A percentile compares a stretch with the other conserved stretches of the same genome.
Conservation (phyloP, 1,284 basidiomycete species). For the Ustilago xerochloae region DNA sequence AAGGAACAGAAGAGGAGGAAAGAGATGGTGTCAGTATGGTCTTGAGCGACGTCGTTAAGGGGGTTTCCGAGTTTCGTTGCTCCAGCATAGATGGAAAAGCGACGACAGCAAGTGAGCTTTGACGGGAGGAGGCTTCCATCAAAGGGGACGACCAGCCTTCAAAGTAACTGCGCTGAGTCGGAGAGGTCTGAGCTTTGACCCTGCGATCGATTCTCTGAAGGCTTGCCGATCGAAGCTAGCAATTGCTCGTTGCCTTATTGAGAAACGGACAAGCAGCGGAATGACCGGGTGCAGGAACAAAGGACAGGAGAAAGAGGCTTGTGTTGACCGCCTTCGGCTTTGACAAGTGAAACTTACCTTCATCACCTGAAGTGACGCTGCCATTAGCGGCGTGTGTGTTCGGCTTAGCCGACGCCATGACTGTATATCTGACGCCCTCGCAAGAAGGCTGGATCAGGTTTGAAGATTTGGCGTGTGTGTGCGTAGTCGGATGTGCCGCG, state of each 20-base stretch:
- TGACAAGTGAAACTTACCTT: conserved; percentile 17
- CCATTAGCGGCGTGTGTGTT: conserved; percentile 20
- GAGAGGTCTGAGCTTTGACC: not conserved
- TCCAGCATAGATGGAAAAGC: too few species aligned
- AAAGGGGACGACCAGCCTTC: not conserved
- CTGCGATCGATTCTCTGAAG: not conserved
- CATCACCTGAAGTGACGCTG: conserved; percentile 21
- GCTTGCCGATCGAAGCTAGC: not conserved
- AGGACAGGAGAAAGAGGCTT: not conserved
- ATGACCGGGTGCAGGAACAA: not conserved
- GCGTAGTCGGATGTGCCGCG: not conserved
- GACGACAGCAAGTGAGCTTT: not conserved
- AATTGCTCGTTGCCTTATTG: too few species aligned
- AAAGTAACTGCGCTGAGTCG: not conserved
- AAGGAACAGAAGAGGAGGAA: not conserved
- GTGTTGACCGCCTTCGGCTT: not conserved
- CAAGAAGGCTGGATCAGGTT: not conserved
- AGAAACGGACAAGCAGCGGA: not conserved
- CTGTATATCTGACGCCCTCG: not conserved
- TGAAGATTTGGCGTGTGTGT: not conserved
- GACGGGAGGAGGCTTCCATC: too few species aligned
- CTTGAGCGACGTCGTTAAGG: not conserved
- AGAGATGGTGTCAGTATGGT: conserved; percentile 3
- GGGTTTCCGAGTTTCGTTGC: too few species aligned
- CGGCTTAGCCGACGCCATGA: not conserved